phyloP scores from a whole-genome alignment of 1,139 yeast species.

The Candida tunisiensis region DNA sequence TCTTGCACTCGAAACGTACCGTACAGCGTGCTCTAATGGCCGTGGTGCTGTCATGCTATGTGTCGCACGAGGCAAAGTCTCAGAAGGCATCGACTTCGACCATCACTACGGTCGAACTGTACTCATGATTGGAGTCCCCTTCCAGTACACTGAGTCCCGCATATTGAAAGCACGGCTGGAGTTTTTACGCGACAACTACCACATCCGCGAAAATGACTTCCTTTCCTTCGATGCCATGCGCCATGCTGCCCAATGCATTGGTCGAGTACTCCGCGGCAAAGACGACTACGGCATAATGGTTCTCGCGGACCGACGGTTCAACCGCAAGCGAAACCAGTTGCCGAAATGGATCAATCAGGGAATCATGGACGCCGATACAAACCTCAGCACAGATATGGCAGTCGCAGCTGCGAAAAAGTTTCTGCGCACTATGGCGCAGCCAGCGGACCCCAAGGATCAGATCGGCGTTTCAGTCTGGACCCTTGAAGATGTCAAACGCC shows the following conservation, averaged over 20 bases:
- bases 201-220: conserved; percentile 85
- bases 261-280: conserved; percentile 91
- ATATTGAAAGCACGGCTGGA: conserved; percentile 89
- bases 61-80: conserved; percentile 97
- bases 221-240: conserved; percentile 98
- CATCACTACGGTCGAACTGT: conserved; percentile 97
- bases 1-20: conserved; percentile 81
- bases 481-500: conserved; percentile 21
- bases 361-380: conserved; percentile 76
- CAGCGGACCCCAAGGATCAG: conserved; percentile 77
- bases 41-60: conserved; percentile 92
- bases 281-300: conserved; percentile 99
- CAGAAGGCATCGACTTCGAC: conserved; percentile 98
- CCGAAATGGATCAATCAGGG: conserved; percentile 98
- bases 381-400: conserved; percentile 94
- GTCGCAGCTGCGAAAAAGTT: conserved; percentile 88
- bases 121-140: conserved; percentile 96
- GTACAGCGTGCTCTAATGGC: conserved; percentile 95
- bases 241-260: conserved; percentile 98
- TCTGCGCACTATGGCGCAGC: conserved; percentile 86
- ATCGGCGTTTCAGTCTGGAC: conserved; percentile 96
- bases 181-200: conserved; percentile 81
- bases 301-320: conserved; percentile 82
- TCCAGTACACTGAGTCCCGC: conserved; percentile 95
- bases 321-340: conserved; percentile 68